Percentiles rank a stretch among this genome's conserved stretches.
Conservation (phyloP, 176 grass and related monocot genomes). For the Carex cristatella region DNA sequence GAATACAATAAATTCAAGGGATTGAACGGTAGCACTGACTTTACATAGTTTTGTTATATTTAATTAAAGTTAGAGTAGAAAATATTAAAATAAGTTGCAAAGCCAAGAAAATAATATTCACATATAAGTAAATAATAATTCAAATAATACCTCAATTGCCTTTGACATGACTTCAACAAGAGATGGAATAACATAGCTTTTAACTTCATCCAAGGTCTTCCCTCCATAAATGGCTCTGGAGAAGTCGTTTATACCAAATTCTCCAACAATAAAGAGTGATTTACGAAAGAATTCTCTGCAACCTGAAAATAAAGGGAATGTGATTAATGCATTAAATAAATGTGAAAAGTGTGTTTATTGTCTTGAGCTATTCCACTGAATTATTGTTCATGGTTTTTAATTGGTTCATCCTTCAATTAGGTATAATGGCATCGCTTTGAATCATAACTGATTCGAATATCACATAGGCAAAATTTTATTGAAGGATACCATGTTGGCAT, state of each 20-base stretch:
- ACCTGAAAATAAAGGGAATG: not conserved
- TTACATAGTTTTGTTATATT: not conserved
- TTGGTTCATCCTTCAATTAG: not conserved
- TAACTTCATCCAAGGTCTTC: constrained; percentile 16
- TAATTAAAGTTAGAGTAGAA: not conserved
- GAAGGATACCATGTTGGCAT: not conserved
- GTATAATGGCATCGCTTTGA: not conserved
- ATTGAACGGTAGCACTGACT: not conserved
- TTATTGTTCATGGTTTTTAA: not conserved
- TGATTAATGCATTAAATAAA: not conserved
- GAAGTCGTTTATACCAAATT: constrained; percentile 48
- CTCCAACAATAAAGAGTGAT: constrained; percentile 33
- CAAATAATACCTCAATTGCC: constrained; percentile 33
- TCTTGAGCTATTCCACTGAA: not conserved
- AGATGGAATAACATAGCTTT: constrained; percentile 1
- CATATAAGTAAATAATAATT: not conserved
- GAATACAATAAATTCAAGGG: not conserved
- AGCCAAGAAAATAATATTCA: not conserved
- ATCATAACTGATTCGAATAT: not conserved
- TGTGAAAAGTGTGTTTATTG: not conserved
- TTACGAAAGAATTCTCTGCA: constrained; percentile 23
- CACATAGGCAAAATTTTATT: not conserved
- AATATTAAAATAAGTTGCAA: not conserved
- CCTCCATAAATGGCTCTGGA: not conserved
- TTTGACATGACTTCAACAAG: constrained; percentile 25